These are phyloP conservation scores for Prillingera fragicola DNA, from an alignment of 1,284 basidiomycete species.

Conservation along the genomic window DNA sequence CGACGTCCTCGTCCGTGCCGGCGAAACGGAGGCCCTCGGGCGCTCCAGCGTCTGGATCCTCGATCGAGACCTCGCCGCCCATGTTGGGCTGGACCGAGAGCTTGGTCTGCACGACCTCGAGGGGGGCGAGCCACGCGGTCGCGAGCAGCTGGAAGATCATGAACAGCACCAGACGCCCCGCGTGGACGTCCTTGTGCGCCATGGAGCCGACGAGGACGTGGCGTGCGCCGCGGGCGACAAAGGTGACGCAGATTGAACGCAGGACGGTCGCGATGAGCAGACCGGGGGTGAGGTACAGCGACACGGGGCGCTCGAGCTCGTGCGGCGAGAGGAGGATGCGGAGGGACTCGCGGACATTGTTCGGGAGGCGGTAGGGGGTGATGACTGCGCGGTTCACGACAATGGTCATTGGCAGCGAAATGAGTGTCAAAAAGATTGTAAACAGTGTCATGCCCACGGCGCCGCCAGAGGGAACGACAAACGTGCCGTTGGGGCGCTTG, in stretches of 20 bases:
- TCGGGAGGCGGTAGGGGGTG: slow-evolving; percentile 72
- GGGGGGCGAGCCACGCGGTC: slow-evolving; percentile 63
- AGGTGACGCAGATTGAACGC: slow-evolving; percentile 62
- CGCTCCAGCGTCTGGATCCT: slow-evolving; percentile 56
- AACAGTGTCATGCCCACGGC: slow-evolving; percentile 55
- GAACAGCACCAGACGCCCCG: slow-evolving; percentile 53
- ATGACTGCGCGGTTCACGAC: slow-evolving; percentile 77
- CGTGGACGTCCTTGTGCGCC: slow-evolving; percentile 12
- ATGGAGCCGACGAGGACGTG: slow-evolving; percentile 59
- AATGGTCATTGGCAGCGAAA: slow-evolving; percentile 71
- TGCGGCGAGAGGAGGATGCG: slow-evolving; percentile 73
- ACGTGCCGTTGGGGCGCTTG: slow-evolving; percentile 53
- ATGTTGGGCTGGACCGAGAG: slow-evolving; percentile 80
- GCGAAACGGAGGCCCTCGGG: slow-evolving; percentile 60
- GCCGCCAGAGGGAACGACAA: slow-evolving; percentile 65
- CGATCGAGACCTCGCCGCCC: slow-evolving; percentile 60
- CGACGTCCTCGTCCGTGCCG: slow-evolving; percentile 77
- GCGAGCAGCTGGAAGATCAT: slow-evolving; percentile 56
- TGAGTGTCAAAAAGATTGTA: slow-evolving; percentile 49
- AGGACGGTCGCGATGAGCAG: slow-evolving; percentile 63
- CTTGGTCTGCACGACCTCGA: slow-evolving; percentile 75
- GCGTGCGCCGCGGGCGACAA: slow-evolving; percentile 63
- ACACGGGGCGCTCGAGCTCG: slow-evolving; percentile 71
- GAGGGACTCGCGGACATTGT: slow-evolving; percentile 59
- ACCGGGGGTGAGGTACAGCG: slow-evolving; percentile 76